Percentiles rank a stretch among this genome's conserved stretches.
phyloP scores from a whole-genome alignment of 306 rosid genomes.

The Trichosanthes cucumerina region DNA sequence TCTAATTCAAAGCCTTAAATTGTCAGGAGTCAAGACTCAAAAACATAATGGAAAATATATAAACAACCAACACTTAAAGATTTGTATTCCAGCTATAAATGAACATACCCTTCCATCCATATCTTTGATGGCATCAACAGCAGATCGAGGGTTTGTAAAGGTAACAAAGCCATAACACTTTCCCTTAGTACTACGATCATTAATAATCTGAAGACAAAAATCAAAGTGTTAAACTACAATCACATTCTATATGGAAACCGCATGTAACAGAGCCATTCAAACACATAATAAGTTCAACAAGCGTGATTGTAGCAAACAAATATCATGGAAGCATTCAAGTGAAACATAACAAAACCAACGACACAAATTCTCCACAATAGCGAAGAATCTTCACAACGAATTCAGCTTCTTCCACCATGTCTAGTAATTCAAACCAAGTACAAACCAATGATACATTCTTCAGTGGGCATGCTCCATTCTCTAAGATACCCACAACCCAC shows the following conservation, averaged over 20 bases:
- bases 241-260: not conserved
- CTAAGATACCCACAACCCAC: not conserved
- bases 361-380: not conserved
- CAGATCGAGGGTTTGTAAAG: conserved; percentile 79
- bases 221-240: not conserved
- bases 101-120: conserved; percentile 86
- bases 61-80: not conserved
- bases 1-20: conserved; percentile 38
- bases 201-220: conserved; percentile 53
- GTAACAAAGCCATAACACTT: conserved; percentile 93
- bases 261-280: not conserved
- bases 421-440: not conserved
- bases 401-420: not conserved
- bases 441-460: not conserved
- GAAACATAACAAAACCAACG: not conserved
- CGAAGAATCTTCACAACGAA: not conserved
- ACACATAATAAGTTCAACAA: not conserved
- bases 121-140: conserved; percentile 67
- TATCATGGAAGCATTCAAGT: not conserved
- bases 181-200: conserved; percentile 63
- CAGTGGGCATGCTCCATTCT: not conserved
- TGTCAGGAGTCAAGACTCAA: conserved; percentile 13
- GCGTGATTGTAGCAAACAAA: not conserved
- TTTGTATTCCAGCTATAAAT: not conserved
- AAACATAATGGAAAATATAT: not conserved